Conservation (phyloP, 2,329 filamentous ascomycete species). For the Geosmithia flava region DNA sequence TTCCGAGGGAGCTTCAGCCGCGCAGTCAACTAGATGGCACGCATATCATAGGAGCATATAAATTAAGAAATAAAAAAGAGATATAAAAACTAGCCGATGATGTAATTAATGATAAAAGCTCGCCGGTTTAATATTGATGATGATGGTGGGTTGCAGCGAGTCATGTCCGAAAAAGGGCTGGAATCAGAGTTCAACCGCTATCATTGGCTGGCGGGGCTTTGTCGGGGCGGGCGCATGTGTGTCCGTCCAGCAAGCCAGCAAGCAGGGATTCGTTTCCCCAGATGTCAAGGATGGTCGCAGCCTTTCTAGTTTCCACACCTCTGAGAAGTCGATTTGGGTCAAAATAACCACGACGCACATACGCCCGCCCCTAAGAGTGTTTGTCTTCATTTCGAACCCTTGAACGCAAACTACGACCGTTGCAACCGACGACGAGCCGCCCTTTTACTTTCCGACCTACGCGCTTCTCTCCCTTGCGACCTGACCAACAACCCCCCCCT, state of each 20-base stretch:
- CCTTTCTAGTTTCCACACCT: neutral
- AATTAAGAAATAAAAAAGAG: neutral
- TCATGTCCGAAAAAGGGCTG: neutral
- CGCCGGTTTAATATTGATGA: neutral
- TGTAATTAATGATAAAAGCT: neutral
- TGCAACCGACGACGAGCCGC: neutral
- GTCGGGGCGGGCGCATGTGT: conserved; percentile 26
- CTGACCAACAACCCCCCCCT: neutral
- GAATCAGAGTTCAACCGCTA: conserved; percentile 6
- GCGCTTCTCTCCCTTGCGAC: neutral
- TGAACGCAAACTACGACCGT: neutral
- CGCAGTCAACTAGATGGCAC: conserved; percentile 9
- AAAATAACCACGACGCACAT: neutral
- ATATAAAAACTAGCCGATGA: neutral
- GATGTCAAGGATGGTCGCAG: neutral
- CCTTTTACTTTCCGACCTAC: neutral
- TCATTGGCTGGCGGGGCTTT: conserved; percentile 14
- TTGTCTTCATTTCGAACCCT: neutral
- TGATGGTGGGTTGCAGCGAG: neutral
- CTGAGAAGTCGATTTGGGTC: neutral
- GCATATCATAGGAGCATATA: neutral
- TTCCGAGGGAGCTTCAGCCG: conserved; percentile 32
- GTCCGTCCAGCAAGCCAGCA: conserved; percentile 13
- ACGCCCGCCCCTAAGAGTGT: neutral
- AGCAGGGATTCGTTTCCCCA: conserved; percentile 1